Evolutionary conservation across 306 rosid genomes (phyloP).

Genomic region (Hippophae rhamnoides): DNA sequence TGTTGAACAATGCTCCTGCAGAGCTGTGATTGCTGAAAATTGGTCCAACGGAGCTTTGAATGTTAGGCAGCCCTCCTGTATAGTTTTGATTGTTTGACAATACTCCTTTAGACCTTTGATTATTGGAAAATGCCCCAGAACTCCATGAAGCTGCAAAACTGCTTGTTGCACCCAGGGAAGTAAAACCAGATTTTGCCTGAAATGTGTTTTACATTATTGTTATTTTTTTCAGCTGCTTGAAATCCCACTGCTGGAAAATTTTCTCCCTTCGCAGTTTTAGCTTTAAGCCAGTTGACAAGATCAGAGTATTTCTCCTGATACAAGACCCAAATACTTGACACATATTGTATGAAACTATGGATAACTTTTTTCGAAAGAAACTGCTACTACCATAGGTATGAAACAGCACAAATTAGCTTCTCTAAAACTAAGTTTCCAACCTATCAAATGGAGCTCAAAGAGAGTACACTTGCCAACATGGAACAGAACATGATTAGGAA

Average conservation of each 20-base stretch:
- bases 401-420: neutral
- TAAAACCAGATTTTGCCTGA: slow-evolving; percentile 37
- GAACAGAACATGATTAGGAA: slow-evolving; percentile 4
- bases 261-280: slow-evolving; percentile 50
- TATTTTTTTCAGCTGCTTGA: slow-evolving; percentile 31
- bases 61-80: slow-evolving; percentile 30
- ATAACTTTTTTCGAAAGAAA: neutral
- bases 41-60: slow-evolving; percentile 15
- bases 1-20: neutral
- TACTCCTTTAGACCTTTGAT: no score
- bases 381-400: neutral
- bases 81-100: no score
- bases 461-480: neutral
- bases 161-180: slow-evolving; percentile 33
- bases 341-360: neutral
- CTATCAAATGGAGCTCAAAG: slow-evolving; percentile 1
- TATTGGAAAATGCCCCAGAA: neutral
- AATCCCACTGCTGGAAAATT: slow-evolving; percentile 28
- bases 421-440: neutral
- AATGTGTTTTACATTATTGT: slow-evolving; percentile 29
- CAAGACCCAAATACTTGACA: slow-evolving; percentile 2
- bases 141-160: slow-evolving; percentile 41
- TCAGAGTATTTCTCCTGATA: slow-evolving; percentile 88
- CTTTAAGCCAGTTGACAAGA: slow-evolving; percentile 85
- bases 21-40: slow-evolving; percentile 23